Base-by-base conservation (phyloP, 2,329 filamentous ascomycete species). In the Paraphaeosphaeria minitans region DNA sequence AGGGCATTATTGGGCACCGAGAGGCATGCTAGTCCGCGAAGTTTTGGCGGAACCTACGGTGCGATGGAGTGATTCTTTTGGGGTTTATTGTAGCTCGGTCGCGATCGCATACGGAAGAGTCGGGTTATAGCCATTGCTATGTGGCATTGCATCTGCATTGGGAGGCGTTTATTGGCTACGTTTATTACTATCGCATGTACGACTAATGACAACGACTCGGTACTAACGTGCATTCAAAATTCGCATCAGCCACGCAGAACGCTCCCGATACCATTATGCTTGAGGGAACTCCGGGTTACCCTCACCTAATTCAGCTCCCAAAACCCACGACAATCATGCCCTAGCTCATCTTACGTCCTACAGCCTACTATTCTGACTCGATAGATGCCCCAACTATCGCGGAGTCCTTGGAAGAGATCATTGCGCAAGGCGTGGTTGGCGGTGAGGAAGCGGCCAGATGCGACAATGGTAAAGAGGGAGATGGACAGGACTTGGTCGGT, bases 321-420 rank as follows among this genome's bases (percentile, higher is more conserved):
- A n/a, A n/a, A n/a, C n/a, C n/a, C n/a, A n/a, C n/a, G 8, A 29
- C 27, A 29, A 29, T 29, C 27, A 31, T n/a, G n/a, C n/a, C n/a
- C n/a, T n/a, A n/a, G n/a, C n/a, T n/a, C n/a, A n/a, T n/a, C n/a
- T n/a, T n/a, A n/a, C n/a, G n/a, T n/a, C n/a, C n/a, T n/a, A 39
- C 35, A 39, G 10, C 10, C 29, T 31, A 31, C 29, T 31, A 31
- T 31, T 31, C 29, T 31, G 29, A 31, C 29, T 31, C 29, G 29
- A 8, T 10, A 31, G 9, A 31, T 31, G 29, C 29, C 29, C 29
- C 10, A 31, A 31, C 29, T 35, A 1, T 35, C 48, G 1, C 35
- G 48, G n/a, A 51, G 5, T 76, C 75, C 76, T 60, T 65, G 71
- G 64, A 74, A 80, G 5, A 80, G 77, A 42, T 82, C 80, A 0